A percentile compares a stretch with the other conserved stretches of the same genome.
phyloP scores from a whole-genome alignment of 2,329 filamentous ascomycete genomes.

The Pseudocercospora musae region DNA sequence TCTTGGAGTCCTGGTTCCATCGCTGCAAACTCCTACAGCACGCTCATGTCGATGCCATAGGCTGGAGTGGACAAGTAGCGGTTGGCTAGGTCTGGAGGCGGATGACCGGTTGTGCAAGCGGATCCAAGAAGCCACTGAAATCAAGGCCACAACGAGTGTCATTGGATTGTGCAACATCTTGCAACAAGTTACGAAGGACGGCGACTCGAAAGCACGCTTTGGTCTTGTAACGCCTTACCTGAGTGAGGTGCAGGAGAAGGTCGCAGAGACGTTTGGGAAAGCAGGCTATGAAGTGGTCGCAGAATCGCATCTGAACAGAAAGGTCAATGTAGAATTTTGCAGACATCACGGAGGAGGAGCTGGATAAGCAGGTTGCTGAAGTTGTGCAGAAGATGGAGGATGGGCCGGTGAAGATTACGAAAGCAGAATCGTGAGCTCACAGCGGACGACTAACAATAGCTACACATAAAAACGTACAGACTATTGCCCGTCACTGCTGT shows the following conservation, averaged over 20 bases:
- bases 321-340: constrained; percentile 42
- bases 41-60: constrained; percentile 32
- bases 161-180: constrained; percentile 41
- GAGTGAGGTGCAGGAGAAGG: constrained; percentile 40
- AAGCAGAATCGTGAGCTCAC: not conserved
- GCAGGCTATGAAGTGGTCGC: constrained; percentile 36
- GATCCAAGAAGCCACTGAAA: constrained; percentile 39
- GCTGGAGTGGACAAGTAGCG: constrained; percentile 33
- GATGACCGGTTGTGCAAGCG: constrained; percentile 40
- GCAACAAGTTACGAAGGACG: constrained; percentile 18
- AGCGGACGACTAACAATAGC: too few relatives aligned
- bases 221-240: constrained; percentile 45
- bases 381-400: constrained; percentile 23
- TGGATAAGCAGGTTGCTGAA: constrained; percentile 32
- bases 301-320: constrained; percentile 37
- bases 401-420: constrained; percentile 31
- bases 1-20: constrained; percentile 45
- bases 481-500: too few relatives aligned
- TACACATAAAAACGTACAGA: too few relatives aligned
- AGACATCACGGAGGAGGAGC: constrained; percentile 29
- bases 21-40: constrained; percentile 34
- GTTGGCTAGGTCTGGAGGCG: constrained; percentile 25
- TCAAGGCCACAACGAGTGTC: constrained; percentile 43
- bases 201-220: constrained; percentile 27
- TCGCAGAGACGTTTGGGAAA: constrained; percentile 36